Percentiles rank a stretch among this genome's conserved stretches.
Conservation (phyloP, 2,329 filamentous ascomycete genomes). For the Ophiobolus disseminans region DNA sequence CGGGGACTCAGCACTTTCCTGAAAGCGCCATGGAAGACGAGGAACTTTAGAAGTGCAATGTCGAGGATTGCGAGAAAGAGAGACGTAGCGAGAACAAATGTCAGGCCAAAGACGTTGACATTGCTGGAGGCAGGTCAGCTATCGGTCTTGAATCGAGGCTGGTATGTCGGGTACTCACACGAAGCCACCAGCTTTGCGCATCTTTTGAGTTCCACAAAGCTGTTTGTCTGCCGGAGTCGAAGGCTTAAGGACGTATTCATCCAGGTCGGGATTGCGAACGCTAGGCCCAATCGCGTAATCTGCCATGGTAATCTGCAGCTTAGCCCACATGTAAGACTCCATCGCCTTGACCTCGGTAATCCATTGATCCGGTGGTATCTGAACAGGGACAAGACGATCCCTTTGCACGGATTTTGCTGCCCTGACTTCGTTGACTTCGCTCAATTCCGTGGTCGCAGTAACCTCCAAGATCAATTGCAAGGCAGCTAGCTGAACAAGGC, state of each 20-base stretch:
- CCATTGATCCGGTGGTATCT: no score
- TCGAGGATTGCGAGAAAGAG: slow-evolving; percentile 13
- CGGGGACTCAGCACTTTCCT: slow-evolving; percentile 16
- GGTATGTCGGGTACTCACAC: slow-evolving; percentile 12
- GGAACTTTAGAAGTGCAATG: slow-evolving; percentile 17
- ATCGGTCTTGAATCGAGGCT: not conserved
- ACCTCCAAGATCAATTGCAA: no score
- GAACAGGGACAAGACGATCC: no score
- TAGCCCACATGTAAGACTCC: not conserved
- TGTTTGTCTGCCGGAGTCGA: slow-evolving; percentile 9
- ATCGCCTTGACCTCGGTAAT: not conserved
- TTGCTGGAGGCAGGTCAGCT: slow-evolving; percentile 13
- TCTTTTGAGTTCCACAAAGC: slow-evolving; percentile 18
- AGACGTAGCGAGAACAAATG: slow-evolving; percentile 18
- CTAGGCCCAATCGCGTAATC: slow-evolving; percentile 19
- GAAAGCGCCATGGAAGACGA: slow-evolving; percentile 20
- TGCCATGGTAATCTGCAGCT: not conserved
- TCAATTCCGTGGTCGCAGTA: no score
- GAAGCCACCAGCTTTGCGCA: slow-evolving; percentile 24
- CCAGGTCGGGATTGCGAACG: not conserved
- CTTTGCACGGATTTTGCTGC: no score
- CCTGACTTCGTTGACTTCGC: not conserved
- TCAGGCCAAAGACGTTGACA: slow-evolving; percentile 29
- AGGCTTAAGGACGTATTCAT: not conserved
- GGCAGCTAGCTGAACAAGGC: no score